Percentiles rank a stretch among this genome's conserved stretches.
phyloP scores from a whole-genome alignment of 139 green algal genomes.

The Chlorella sp. region DNA sequence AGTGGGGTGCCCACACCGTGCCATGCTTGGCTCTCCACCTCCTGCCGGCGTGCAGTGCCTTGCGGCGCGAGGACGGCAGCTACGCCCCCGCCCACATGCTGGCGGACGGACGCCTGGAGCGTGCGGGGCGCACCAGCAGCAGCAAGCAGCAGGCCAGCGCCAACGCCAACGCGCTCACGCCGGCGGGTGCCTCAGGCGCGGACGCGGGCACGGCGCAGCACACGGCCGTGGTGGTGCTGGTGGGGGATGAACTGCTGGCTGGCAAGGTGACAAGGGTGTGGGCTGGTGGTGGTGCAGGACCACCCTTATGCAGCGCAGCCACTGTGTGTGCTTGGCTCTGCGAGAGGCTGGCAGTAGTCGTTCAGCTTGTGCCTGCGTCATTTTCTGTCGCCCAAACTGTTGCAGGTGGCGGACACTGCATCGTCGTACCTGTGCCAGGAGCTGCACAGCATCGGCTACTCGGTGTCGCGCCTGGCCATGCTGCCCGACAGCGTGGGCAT shows the following conservation, averaged over 20 bases:
- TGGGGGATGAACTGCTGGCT: slow-evolving; percentile 64
- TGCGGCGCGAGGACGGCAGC: slow-evolving; percentile 60
- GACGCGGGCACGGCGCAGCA: not conserved
- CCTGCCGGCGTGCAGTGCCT: too few species aligned
- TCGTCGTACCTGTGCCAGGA: slow-evolving; percentile 57
- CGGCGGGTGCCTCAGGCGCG: not conserved
- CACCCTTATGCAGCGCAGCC: not conserved
- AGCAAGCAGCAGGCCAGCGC: not conserved
- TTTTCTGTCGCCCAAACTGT: too few species aligned
- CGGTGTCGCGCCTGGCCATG: slow-evolving; percentile 43
- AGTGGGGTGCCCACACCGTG: too few species aligned
- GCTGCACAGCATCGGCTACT: slow-evolving; percentile 43
- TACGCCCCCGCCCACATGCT: slow-evolving; percentile 74
- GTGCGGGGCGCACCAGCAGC: slow-evolving; percentile 39
- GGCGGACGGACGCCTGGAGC: slow-evolving; percentile 69
- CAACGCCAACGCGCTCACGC: not conserved
- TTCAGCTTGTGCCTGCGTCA: too few species aligned
- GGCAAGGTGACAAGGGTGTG: slow-evolving; percentile 32
- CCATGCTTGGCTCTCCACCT: too few species aligned
- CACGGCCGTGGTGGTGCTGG: slow-evolving; percentile 13
- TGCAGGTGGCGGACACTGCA: not conserved
- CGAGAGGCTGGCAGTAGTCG: too few species aligned
- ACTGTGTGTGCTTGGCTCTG: too few species aligned
- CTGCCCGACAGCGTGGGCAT: slow-evolving; percentile 58
- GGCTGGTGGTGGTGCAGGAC: slow-evolving; percentile 54